Evolutionary conservation across 306 rosid genomes (phyloP).

Genomic region (Castanea mollissima): DNA sequence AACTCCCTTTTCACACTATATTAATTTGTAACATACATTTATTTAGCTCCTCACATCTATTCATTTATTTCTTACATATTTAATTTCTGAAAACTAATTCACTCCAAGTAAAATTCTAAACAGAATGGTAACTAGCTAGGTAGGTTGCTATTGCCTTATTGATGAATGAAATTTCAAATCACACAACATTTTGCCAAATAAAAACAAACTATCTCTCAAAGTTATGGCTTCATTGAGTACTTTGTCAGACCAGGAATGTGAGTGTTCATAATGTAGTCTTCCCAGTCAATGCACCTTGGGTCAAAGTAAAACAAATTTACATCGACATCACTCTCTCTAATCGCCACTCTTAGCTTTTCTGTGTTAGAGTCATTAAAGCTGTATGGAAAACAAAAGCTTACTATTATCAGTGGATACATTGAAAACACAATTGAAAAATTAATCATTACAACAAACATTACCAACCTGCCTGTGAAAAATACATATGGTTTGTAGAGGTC

Average conservation of each 20-base stretch:
- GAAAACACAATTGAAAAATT: neutral
- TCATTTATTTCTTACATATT: too few relatives aligned
- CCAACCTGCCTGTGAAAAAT: constrained; percentile 37
- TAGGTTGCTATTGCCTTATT: neutral
- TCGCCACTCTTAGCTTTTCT: constrained; percentile 14
- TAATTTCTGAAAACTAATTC: too few relatives aligned
- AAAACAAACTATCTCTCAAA: neutral
- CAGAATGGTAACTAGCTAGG: neutral
- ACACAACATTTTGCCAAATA: neutral
- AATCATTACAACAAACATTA: neutral
- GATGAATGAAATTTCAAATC: neutral
- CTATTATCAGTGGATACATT: too few relatives aligned
- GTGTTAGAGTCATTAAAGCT: constrained; percentile 48
- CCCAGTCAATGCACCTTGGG: constrained; percentile 40
- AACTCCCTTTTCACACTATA: too few relatives aligned
- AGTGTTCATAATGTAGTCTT: constrained; percentile 33
- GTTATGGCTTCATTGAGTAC: constrained; percentile 8
- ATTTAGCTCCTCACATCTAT: too few relatives aligned
- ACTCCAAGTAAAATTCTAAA: neutral
- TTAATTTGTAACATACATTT: too few relatives aligned
- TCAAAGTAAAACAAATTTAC: constrained; percentile 27
- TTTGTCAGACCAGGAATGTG: constrained; percentile 48
- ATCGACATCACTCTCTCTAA: neutral
- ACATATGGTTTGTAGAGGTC: constrained; percentile 33
- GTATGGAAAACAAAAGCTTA: neutral